A percentile compares a stretch with the other conserved stretches of the same genome.
These are phyloP conservation scores for Backusella tarrabulga DNA, from an alignment of 192 early-diverging fungal species.

Conservation along the genomic window DNA sequence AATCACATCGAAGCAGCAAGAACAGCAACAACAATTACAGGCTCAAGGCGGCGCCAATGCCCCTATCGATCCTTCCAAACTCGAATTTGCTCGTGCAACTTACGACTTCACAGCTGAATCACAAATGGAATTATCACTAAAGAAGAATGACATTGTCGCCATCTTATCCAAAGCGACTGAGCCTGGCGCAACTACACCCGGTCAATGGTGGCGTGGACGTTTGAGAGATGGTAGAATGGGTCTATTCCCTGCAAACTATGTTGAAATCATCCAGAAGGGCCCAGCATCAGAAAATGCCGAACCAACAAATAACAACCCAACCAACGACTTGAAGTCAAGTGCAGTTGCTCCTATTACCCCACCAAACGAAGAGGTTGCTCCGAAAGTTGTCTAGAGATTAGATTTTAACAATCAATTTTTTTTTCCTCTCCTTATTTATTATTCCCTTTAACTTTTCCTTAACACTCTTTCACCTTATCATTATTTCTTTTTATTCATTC, in stretches of 20 bases:
- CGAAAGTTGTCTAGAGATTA: conserved; percentile 2
- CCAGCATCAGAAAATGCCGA: conserved; percentile 9
- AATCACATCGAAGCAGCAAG: conserved; percentile 47
- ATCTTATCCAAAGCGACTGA: conserved; percentile 78
- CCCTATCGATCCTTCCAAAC: conserved; percentile 41
- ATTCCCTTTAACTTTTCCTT: neutral
- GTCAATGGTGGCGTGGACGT: conserved; percentile 92
- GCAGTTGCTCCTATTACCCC: neutral
- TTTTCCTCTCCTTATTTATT: neutral
- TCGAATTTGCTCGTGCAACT: conserved; percentile 89
- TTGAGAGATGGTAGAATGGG: conserved; percentile 81
- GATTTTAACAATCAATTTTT: neutral
- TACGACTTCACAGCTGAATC: conserved; percentile 81
- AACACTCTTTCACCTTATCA: conserved; percentile 1
- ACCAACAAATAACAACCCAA: neutral
- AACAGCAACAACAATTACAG: conserved; percentile 35
- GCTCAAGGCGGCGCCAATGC: neutral
- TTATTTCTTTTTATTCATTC: neutral
- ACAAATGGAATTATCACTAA: conserved; percentile 80
- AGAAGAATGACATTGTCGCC: conserved; percentile 86
- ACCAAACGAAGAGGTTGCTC: neutral
- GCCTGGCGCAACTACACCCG: conserved; percentile 62
- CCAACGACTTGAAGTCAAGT: neutral
- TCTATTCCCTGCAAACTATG: conserved; percentile 90
- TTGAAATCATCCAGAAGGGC: conserved; percentile 81